Evolutionary conservation across 768 basidiomycete species (phyloP), one percentile per base, ranked within the genome.

Genomic region (Tylopilus vinaceipallidus): DNA sequence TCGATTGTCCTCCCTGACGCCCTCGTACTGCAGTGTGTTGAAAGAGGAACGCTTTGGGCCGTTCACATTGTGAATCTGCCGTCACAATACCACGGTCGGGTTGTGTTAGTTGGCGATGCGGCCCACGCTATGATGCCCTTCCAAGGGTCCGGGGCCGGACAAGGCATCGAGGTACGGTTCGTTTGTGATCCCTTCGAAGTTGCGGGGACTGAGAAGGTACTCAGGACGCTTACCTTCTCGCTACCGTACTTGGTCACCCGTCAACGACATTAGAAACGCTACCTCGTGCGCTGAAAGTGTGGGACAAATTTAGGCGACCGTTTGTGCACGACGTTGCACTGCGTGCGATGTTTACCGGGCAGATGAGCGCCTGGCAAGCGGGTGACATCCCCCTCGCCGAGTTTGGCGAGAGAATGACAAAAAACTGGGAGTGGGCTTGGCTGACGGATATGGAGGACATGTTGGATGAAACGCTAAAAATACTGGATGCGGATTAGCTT

Each of bases 351-450:
- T 0, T 40, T 55, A 51, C 47, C 27, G 57, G 62, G 33, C 56
- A 57, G 36, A 17, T 61, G 35, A 43, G 10, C 30, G 23, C 33
- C 3, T 50, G 55, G 24, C 64, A 68, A 44, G 49, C 33, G 10
- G 32, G 49, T 16, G 49, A 54, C 30, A 42, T 62, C 1, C 69
- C 68, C 48, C 65, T 81, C 9, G 56, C 69, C 14, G 58, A 71
- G 34, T 60, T 84, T 4, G 73, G 70, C 6, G 60, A 69, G 29
- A 62, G 62, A 11, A 62, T 85, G 22, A 73, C 72, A 16, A 71
- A 71, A 58, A 77, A 75, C 41, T 84, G 81, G 82, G 77, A 80
- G 49, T 87, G 84, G 84, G 64, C 60, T 26, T 67, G 65, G 64
- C 20, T 63, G 3, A 56, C 45, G 29, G 53, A 60, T 1, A 42